Conservation (phyloP, 306 rosid genomes). For the Mimosa pudica region DNA sequence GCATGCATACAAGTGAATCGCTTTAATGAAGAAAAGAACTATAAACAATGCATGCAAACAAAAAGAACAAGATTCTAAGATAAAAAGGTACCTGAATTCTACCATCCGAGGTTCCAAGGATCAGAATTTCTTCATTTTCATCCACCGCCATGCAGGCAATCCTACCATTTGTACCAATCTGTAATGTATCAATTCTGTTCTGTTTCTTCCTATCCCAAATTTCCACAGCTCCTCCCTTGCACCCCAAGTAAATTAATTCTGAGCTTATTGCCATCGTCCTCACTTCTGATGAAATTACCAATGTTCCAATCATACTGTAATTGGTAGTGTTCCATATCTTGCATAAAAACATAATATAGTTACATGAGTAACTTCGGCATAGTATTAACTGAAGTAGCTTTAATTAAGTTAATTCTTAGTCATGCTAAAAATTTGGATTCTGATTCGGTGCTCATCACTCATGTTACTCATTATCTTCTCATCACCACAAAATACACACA, state of each 20-base stretch:
- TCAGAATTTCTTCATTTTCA: slow-evolving; percentile 69
- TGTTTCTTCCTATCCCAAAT: slow-evolving; percentile 76
- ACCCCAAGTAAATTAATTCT: slow-evolving; percentile 77
- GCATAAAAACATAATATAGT: slow-evolving; percentile 6
- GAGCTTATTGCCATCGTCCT: slow-evolving; percentile 79
- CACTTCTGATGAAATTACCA: slow-evolving; percentile 68
- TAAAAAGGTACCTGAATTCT: slow-evolving; percentile 66
- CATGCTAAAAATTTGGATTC: neutral
- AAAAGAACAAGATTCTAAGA: neutral
- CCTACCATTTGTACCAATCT: slow-evolving; percentile 62
- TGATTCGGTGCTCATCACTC: too few species aligned
- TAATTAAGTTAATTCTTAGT: slow-evolving; percentile 10
- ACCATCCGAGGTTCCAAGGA: slow-evolving; percentile 87
- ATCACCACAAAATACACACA: too few species aligned
- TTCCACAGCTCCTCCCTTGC: slow-evolving; percentile 83
- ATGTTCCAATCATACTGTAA: slow-evolving; percentile 62
- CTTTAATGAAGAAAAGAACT: neutral
- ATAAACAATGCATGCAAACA: slow-evolving; percentile 11
- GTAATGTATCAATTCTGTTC: slow-evolving; percentile 61
- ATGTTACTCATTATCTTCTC: too few species aligned
- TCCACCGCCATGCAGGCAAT: slow-evolving; percentile 71
- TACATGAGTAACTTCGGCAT: slow-evolving; percentile 22
- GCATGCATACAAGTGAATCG: neutral
- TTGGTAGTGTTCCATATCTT: slow-evolving; percentile 77
- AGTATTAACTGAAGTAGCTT: slow-evolving; percentile 26